These are phyloP conservation scores for Kodamaea sp. DNA, from an alignment of 1,139 yeast species.

Conservation along the genomic window DNA sequence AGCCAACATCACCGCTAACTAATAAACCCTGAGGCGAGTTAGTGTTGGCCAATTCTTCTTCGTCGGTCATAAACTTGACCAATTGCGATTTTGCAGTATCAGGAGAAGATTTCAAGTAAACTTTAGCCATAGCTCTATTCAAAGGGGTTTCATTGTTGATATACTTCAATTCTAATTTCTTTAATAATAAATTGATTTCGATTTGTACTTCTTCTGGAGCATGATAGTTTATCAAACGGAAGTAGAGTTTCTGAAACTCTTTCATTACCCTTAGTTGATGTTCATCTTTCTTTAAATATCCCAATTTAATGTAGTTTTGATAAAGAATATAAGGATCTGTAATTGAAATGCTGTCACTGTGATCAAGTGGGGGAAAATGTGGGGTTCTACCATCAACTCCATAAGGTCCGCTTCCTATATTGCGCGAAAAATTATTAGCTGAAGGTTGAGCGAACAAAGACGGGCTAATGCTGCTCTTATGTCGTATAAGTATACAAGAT, in stretches of 20 bases:
- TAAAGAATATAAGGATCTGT: constrained; percentile 66
- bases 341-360: constrained; percentile 30
- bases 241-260: constrained; percentile 60
- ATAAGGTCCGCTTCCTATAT: constrained; percentile 24
- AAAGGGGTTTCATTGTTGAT: constrained; percentile 6
- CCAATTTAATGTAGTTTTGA: constrained; percentile 49
- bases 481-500: no score
- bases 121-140: constrained; percentile 3
- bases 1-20: constrained; percentile 71
- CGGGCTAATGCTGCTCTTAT: no score
- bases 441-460: no score
- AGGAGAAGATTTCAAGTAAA: constrained; percentile 13
- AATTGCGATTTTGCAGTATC: constrained; percentile 32
- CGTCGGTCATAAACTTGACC: constrained; percentile 53
- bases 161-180: constrained; percentile 38
- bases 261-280: constrained; percentile 60
- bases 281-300: constrained; percentile 51
- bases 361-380: not conserved
- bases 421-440: no score
- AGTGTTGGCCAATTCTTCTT: constrained; percentile 56
- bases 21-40: constrained; percentile 63
- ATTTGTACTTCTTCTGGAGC: constrained; percentile 54
- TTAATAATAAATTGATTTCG: constrained; percentile 43
- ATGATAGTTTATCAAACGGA: constrained; percentile 54
- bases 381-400: constrained; percentile 43